Percentiles rank a stretch among this genome's conserved stretches.
Evolutionary conservation across 768 basidiomycete species (phyloP).

Genomic region (Obba rivulosa): DNA sequence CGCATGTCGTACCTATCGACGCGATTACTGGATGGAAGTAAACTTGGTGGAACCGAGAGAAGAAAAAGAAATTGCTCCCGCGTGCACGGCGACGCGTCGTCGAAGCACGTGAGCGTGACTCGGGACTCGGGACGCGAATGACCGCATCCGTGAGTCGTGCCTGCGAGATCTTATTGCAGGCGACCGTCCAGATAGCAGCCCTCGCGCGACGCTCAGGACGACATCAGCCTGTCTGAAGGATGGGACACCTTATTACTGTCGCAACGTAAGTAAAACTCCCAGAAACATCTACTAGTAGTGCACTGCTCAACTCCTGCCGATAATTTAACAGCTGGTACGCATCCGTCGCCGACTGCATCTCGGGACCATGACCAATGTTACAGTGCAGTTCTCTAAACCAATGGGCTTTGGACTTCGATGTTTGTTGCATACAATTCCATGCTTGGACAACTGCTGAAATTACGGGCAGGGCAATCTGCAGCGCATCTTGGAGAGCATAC

Average conservation of each 20-base stretch:
- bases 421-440: no score
- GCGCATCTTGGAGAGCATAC: conserved; percentile 84
- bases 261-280: conserved; percentile 60
- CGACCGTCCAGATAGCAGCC: no score
- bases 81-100: neutral
- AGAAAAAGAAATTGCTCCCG: neutral
- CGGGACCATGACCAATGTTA: neutral
- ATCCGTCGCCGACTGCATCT: neutral
- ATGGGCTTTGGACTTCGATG: conserved; percentile 96
- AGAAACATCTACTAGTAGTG: conserved; percentile 2
- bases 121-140: no score
- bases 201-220: neutral
- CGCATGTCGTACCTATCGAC: no score
- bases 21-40: no score
- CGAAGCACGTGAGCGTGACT: neutral
- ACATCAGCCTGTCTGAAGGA: conserved; percentile 24
- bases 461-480: conserved; percentile 79
- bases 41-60: neutral
- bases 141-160: no score
- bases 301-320: neutral
- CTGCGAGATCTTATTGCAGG: no score
- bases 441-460: conserved; percentile 16
- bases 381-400: conserved; percentile 81
- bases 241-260: conserved; percentile 85
- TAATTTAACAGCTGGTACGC: conserved; percentile 20